Percentiles rank a stretch among this genome's conserved stretches.
These are phyloP conservation scores for Candida labiduridarum DNA, from an alignment of 1,139 yeast species.

Conservation along the genomic window DNA sequence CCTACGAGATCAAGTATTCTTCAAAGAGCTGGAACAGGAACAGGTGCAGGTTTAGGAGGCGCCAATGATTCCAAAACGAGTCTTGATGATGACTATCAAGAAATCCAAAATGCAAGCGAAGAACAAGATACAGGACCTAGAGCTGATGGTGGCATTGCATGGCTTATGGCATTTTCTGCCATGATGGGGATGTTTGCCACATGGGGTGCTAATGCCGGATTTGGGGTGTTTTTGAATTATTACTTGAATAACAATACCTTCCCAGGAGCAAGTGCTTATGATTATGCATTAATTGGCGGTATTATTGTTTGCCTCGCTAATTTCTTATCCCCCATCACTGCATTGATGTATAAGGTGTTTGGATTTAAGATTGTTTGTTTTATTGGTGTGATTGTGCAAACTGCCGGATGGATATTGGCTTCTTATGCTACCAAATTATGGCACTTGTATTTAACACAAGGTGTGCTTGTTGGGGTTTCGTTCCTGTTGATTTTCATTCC, in stretches of 20 bases:
- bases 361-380: conserved; percentile 40
- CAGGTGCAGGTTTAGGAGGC: background rate
- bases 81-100: background rate
- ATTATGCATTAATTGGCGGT: conserved; percentile 74
- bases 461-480: conserved; percentile 63
- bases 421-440: conserved; percentile 62
- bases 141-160: conserved; percentile 72
- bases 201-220: conserved; percentile 77
- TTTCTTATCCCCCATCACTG: conserved; percentile 55
- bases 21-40: background rate
- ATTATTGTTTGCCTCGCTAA: conserved; percentile 61
- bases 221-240: conserved; percentile 66
- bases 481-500: conserved; percentile 65
- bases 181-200: conserved; percentile 53
- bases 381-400: conserved; percentile 54
- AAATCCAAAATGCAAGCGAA: conserved; percentile 4
- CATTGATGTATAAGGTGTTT: conserved; percentile 34
- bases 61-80: too few species aligned
- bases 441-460: conserved; percentile 73
- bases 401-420: conserved; percentile 62
- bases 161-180: conserved; percentile 64
- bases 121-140: conserved; percentile 23
- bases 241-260: conserved; percentile 51
- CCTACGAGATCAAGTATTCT: background rate
- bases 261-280: conserved; percentile 58